These are phyloP conservation scores for Colletotrichum brevisporum DNA, from an alignment of 2,329 filamentous ascomycete genomes.

Conservation along the genomic window DNA sequence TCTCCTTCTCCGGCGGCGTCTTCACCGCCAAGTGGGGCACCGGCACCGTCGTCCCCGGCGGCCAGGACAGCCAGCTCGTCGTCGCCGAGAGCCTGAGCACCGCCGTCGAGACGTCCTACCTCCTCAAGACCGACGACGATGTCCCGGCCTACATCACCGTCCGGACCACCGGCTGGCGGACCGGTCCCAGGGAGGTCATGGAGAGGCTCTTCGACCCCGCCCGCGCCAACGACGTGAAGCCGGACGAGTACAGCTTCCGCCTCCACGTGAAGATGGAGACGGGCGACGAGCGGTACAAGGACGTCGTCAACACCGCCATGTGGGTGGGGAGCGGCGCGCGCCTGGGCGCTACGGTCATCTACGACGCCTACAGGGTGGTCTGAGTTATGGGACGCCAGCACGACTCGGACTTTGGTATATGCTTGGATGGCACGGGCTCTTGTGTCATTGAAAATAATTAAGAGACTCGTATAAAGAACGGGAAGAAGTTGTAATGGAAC, in stretches of 20 bases:
- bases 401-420: neutral
- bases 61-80: slow-evolving; percentile 54
- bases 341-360: slow-evolving; percentile 38
- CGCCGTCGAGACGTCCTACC: slow-evolving; percentile 62
- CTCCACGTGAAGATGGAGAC: slow-evolving; percentile 66
- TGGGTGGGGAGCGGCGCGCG: slow-evolving; percentile 66
- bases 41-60: slow-evolving; percentile 58
- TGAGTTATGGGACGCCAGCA: neutral
- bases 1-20: slow-evolving; percentile 61
- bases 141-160: slow-evolving; percentile 53
- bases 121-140: slow-evolving; percentile 63
- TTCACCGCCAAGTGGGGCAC: slow-evolving; percentile 66
- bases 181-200: slow-evolving; percentile 60
- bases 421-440: neutral
- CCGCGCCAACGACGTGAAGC: slow-evolving; percentile 56
- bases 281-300: slow-evolving; percentile 62
- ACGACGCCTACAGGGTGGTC: slow-evolving; percentile 39
- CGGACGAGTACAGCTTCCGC: slow-evolving; percentile 62
- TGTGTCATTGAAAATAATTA: too few species aligned
- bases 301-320: slow-evolving; percentile 64
- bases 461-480: too few species aligned
- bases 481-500: too few species aligned
- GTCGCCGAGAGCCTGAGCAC: slow-evolving; percentile 46
- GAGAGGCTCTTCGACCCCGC: slow-evolving; percentile 56
- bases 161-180: slow-evolving; percentile 61